Conservation (phyloP, 1,284 basidiomycete species). For the Puccinia coronata region DNA sequence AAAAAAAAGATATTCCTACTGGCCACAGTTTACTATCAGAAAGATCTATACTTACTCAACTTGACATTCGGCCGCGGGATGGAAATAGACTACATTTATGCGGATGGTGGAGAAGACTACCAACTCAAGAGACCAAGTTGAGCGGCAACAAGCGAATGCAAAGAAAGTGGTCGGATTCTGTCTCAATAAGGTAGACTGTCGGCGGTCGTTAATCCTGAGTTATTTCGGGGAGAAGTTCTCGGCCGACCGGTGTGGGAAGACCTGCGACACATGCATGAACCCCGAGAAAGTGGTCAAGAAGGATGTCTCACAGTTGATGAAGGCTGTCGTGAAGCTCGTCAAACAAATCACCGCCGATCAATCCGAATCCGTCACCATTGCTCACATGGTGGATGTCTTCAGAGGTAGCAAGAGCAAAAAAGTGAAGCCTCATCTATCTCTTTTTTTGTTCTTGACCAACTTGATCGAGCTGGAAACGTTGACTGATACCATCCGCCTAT, state of each 20-base stretch:
- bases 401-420: conserved; percentile 66
- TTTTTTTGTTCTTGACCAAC: conserved; percentile 7
- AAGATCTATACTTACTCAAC: too few relatives aligned
- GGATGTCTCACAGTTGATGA: conserved; percentile 66
- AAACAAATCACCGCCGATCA: conserved; percentile 57
- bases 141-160: conserved; percentile 66
- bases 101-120: conserved; percentile 65
- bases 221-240: conserved; percentile 71
- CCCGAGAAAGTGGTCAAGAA: conserved; percentile 61
- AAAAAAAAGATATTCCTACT: background rate
- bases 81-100: conserved; percentile 43
- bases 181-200: conserved; percentile 78
- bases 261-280: conserved; percentile 74
- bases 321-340: conserved; percentile 65
- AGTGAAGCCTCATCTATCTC: conserved; percentile 33
- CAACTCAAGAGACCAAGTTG: conserved; percentile 64
- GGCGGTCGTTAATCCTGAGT: conserved; percentile 77
- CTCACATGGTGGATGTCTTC: conserved; percentile 64
- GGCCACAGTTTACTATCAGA: too few relatives aligned
- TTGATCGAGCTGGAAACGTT: background rate
- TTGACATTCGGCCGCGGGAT: too few relatives aligned
- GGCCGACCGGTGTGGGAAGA: conserved; percentile 65
- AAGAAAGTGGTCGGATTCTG: conserved; percentile 73
- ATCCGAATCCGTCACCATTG: conserved; percentile 59
- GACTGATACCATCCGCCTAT: background rate